Base-by-base conservation (phyloP, 2,329 filamentous ascomycete genomes). In the Alternaria longipes region DNA sequence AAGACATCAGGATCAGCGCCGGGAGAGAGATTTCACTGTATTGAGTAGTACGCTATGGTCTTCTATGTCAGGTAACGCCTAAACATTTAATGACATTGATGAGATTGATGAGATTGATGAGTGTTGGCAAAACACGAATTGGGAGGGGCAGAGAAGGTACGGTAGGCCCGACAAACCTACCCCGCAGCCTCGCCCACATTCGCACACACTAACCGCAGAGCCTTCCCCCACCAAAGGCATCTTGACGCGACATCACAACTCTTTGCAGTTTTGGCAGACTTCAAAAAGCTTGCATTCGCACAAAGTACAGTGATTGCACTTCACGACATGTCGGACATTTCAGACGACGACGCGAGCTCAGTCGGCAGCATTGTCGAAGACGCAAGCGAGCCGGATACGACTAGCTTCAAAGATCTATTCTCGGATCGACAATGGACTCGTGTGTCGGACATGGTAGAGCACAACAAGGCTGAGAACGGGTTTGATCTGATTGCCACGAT, bases 391-490 rank as follows among this genome's bases (percentile, higher is more conserved):
- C 71, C 74, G 12, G 75, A 78, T 63, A 74, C 71, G 41, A 74
- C 73, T 26, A 72, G 60, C 8, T 78, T 78, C 72, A 75, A 77
- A 59, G 76, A 74, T 54, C 64, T 78, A 34, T 78, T 78, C 54
- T 78, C 74, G 61, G 69, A 74, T n/a, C 62, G 72, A 59, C 70
- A 75, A 64, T 77, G 64, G 55, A 66, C 60, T 54, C 65, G 68
- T 4, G 70, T 75, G 3, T 46, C 65, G 8, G 72, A 73, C 0
- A 73, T 78, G 73, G 64, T 71, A 32, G 45, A 64, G 38, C 73
- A 78, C 54, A 72, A 72, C 63, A 66, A 63, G 9, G 53, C 64
- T 22, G 71, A 74, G 47, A 69, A 77, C 32, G 58, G 62, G 3
- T 78, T 77, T 44, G 67, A 75, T 50, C 56, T 77, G 22, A 60